phyloP scores from a whole-genome alignment of 257 asterid genomes.

The Hygrophila difformis region DNA sequence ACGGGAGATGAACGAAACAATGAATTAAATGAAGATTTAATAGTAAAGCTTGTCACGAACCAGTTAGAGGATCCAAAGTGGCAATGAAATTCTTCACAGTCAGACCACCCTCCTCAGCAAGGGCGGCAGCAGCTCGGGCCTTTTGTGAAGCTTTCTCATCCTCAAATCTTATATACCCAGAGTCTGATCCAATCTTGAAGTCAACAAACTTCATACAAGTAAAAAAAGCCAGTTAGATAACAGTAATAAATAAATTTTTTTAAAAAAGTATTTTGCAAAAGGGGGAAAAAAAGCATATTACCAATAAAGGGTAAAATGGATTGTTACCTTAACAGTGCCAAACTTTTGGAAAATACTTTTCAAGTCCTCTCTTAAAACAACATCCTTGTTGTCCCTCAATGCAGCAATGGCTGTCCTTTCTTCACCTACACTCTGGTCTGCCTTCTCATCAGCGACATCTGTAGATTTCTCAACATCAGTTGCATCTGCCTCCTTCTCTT shows the following conservation, averaged over 20 bases:
- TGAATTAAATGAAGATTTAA: too few relatives aligned
- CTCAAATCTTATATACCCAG: slow-evolving; percentile 86
- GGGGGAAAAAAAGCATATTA: not conserved
- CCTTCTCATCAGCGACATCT: slow-evolving; percentile 25
- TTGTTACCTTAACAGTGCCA: slow-evolving; percentile 70
- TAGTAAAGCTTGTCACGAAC: slow-evolving; percentile 30
- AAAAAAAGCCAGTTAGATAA: slow-evolving; percentile 10
- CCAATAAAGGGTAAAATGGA: too few relatives aligned
- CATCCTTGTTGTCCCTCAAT: slow-evolving; percentile 53
- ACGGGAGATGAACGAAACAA: too few relatives aligned
- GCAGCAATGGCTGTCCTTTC: slow-evolving; percentile 27
- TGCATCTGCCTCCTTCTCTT: slow-evolving; percentile 29
- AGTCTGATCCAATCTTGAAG: slow-evolving; percentile 56
- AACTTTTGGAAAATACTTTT: slow-evolving; percentile 54
- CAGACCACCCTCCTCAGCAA: slow-evolving; percentile 81
- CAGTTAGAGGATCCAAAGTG: slow-evolving; percentile 74
- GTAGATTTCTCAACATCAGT: slow-evolving; percentile 31
- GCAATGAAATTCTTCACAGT: slow-evolving; percentile 72
- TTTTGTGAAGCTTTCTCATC: slow-evolving; percentile 68
- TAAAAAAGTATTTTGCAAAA: not conserved
- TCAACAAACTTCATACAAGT: slow-evolving; percentile 78
- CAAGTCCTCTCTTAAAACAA: slow-evolving; percentile 84
- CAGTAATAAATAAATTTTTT: not conserved
- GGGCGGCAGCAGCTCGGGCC: slow-evolving; percentile 91
- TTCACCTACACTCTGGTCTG: slow-evolving; percentile 31